These are phyloP conservation scores for Blumeria hordei DNA, from an alignment of 2,329 filamentous ascomycete genomes.

Conservation along the genomic window DNA sequence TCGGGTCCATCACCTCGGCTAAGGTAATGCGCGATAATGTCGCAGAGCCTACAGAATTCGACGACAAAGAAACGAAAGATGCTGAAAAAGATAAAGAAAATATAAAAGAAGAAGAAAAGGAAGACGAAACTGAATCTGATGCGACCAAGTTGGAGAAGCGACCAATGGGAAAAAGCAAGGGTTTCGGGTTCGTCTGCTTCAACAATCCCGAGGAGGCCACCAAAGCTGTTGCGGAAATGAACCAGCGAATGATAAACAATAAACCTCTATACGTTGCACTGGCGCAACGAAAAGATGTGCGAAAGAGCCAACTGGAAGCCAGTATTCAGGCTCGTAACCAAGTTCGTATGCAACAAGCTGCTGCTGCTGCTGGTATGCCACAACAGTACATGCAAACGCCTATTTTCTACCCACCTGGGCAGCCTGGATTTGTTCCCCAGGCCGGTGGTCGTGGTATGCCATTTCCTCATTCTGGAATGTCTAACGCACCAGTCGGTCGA, in stretches of 20 bases:
- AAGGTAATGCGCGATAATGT: constrained; percentile 94
- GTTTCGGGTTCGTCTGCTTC: constrained; percentile 99
- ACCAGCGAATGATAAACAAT: constrained; percentile 92
- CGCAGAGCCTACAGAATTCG: constrained; percentile 22
- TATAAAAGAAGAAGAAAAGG: constrained; percentile 21
- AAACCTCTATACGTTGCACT: constrained; percentile 97
- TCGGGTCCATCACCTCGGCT: constrained; percentile 87
- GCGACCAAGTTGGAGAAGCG: constrained; percentile 29
- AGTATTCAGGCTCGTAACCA: constrained; percentile 99
- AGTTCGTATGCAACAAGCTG: constrained; percentile 92
- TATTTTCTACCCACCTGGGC: constrained; percentile 76
- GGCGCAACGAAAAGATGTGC: constrained; percentile 97
- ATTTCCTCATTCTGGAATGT: constrained; percentile 37
- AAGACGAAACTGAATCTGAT: constrained; percentile 22
- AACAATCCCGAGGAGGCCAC: constrained; percentile 97
- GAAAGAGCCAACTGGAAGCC: constrained; percentile 96
- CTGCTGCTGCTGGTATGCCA: constrained; percentile 70
- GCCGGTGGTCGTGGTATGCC: constrained; percentile 34
- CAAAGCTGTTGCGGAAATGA: constrained; percentile 98
- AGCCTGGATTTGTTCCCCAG: constrained; percentile 42
- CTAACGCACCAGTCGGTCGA: constrained; percentile 54
- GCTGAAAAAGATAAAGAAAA: constrained; percentile 28
- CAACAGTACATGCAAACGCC: constrained; percentile 71
- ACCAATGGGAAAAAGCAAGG: constrained; percentile 88
- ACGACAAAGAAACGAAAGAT: constrained; percentile 22